These are phyloP conservation scores for Penicillium sp. DNA, from an alignment of 2,329 filamentous ascomycete genomes.

Conservation along the genomic window DNA sequence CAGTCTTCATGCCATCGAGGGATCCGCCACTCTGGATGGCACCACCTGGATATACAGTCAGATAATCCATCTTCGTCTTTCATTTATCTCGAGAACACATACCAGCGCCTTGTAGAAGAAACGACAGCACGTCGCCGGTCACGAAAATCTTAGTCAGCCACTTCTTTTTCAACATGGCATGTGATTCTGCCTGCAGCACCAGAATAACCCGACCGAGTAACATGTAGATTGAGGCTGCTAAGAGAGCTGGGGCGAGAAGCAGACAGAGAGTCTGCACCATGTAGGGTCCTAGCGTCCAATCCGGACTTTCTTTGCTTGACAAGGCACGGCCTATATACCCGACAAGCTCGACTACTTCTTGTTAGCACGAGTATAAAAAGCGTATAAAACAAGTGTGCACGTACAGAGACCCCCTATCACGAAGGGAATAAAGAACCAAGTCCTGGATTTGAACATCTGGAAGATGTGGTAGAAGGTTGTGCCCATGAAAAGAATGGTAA, in stretches of 20 bases:
- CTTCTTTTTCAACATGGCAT: neutral
- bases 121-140: slow-evolving; percentile 1
- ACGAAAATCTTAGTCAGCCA: slow-evolving; percentile 7
- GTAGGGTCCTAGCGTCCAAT: neutral
- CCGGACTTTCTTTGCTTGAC: neutral
- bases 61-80: neutral
- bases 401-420: neutral
- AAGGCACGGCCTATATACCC: neutral
- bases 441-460: neutral
- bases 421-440: neutral
- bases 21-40: neutral
- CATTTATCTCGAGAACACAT: neutral
- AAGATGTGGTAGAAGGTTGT: slow-evolving; percentile 17
- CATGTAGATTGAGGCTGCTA: slow-evolving; percentile 9
- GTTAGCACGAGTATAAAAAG: neutral
- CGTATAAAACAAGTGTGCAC: neutral
- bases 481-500: slow-evolving; percentile 4
- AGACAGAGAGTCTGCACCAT: neutral
- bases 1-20: neutral
- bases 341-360: neutral
- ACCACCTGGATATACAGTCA: neutral
- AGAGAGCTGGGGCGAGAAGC: slow-evolving; percentile 11
- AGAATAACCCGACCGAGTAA: slow-evolving; percentile 1
- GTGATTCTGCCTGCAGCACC: neutral
- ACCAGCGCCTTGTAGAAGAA: slow-evolving; percentile 1